Evolutionary conservation across 192 early-diverging fungal species (phyloP).

Genomic region (Allomyces macrogynus): DNA sequence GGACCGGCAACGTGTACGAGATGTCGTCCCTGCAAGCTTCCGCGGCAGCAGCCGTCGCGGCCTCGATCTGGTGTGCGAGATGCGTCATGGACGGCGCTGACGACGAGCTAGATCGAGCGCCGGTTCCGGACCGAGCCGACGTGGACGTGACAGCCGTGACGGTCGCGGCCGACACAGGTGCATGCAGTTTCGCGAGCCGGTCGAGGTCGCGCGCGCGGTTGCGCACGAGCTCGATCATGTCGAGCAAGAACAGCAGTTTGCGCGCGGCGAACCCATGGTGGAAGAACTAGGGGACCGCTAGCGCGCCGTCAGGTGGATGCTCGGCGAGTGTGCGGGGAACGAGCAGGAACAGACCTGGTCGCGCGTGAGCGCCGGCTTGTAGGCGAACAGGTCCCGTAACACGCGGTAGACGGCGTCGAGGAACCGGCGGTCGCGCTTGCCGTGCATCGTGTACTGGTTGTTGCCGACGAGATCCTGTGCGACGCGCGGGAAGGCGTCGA

Average conservation of each 20-base stretch:
- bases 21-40: not conserved
- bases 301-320: too few relatives aligned
- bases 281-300: slow-evolving; percentile 1
- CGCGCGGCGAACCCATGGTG: slow-evolving; percentile 5
- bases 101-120: not conserved
- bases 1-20: not conserved
- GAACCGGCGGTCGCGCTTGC: slow-evolving; percentile 29
- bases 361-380: slow-evolving; percentile 20
- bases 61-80: too few relatives aligned
- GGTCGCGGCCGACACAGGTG: too few relatives aligned
- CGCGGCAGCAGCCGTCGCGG: not conserved
- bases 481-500: slow-evolving; percentile 16
- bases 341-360: slow-evolving; percentile 21
- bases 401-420: slow-evolving; percentile 18
- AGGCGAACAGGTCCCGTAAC: slow-evolving; percentile 31
- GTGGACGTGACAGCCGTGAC: not conserved
- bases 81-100: not conserved
- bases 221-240: not conserved
- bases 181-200: not conserved
- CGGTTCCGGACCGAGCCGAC: not conserved
- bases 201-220: not conserved
- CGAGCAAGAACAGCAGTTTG: slow-evolving; percentile 5
- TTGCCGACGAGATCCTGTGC: too few relatives aligned
- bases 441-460: slow-evolving; percentile 13
- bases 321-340: too few relatives aligned